phyloP scores from a whole-genome alignment of 2,329 filamentous ascomycete species.

The Ophiostoma perfectum region DNA sequence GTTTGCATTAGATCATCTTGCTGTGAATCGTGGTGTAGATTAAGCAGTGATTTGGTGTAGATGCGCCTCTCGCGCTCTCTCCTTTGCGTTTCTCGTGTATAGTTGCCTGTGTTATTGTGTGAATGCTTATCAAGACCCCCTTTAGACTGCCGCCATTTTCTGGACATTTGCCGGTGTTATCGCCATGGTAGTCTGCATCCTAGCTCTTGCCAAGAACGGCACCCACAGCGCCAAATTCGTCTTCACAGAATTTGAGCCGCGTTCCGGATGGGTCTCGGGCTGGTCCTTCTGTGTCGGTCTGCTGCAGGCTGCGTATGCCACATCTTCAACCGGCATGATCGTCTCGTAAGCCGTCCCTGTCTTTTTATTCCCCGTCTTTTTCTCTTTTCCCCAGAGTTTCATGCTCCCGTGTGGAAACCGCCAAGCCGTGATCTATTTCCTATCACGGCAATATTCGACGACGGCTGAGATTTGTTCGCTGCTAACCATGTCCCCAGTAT shows the following conservation, averaged over 20 bases:
- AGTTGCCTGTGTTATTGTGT: not conserved
- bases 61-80: not conserved
- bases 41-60: conserved; percentile 14
- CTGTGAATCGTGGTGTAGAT: conserved; percentile 14
- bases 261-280: conserved; percentile 10
- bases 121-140: conserved; percentile 7
- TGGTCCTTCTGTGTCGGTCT: conserved; percentile 13
- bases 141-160: conserved; percentile 14
- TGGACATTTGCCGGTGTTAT: conserved; percentile 15
- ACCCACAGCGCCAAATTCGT: conserved; percentile 13
- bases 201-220: conserved; percentile 12
- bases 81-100: not conserved
- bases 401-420: not conserved
- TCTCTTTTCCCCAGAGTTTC: not conserved
- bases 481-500: not conserved
- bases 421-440: conserved; percentile 1
- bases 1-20: conserved; percentile 4
- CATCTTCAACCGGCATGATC: conserved; percentile 14
- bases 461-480: not conserved
- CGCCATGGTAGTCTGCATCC: not conserved
- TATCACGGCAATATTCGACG: not conserved
- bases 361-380: not conserved
- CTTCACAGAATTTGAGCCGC: conserved; percentile 11
- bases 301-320: conserved; percentile 14
- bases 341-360: conserved; percentile 11